Evolutionary conservation across 352 stramenopile genomes (phyloP).

Genomic region (Phytophthora meadii): DNA sequence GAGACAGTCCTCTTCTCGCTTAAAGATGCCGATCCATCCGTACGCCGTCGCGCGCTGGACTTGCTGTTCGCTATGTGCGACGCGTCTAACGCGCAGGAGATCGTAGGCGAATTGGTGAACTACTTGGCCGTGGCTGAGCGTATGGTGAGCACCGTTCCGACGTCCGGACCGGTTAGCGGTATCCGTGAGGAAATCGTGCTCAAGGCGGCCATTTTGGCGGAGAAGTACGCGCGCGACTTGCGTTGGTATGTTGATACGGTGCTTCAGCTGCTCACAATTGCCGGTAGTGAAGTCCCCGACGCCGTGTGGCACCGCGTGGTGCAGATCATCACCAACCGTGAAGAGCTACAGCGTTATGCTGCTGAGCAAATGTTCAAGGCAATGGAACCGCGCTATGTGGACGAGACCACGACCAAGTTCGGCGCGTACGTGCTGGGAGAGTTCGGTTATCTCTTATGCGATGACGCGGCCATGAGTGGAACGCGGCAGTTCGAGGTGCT

Average conservation of each 20-base stretch:
- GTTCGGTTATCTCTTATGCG: constrained; percentile 96
- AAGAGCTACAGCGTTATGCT: constrained; percentile 95
- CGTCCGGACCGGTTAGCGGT: constrained; percentile 25
- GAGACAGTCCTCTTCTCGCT: constrained; percentile 95
- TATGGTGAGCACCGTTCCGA: constrained; percentile 41
- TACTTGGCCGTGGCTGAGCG: constrained; percentile 94
- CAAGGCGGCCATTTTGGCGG: constrained; percentile 98
- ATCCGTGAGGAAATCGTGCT: constrained; percentile 97
- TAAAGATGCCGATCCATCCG: constrained; percentile 97
- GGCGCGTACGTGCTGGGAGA: constrained; percentile 97
- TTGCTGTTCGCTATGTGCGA: constrained; percentile 99
- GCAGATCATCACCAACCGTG: constrained; percentile 99
- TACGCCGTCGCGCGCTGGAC: constrained; percentile 95
- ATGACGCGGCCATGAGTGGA: constrained; percentile 89
- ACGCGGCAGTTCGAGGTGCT: constrained; percentile 96
- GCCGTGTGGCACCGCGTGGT: constrained; percentile 99
- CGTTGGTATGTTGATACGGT: constrained; percentile 98
- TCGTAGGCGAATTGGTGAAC: constrained; percentile 96
- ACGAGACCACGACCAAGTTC: constrained; percentile 95
- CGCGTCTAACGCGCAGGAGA: constrained; percentile 93
- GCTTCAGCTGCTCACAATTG: constrained; percentile 96
- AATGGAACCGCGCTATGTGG: constrained; percentile 93
- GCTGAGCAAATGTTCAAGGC: constrained; percentile 94
- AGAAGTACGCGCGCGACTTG: constrained; percentile 97
- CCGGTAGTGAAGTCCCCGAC: constrained; percentile 93